Base-by-base conservation (phyloP, 805 yeast species). In the Zygotorulaspora florentina region DNA sequence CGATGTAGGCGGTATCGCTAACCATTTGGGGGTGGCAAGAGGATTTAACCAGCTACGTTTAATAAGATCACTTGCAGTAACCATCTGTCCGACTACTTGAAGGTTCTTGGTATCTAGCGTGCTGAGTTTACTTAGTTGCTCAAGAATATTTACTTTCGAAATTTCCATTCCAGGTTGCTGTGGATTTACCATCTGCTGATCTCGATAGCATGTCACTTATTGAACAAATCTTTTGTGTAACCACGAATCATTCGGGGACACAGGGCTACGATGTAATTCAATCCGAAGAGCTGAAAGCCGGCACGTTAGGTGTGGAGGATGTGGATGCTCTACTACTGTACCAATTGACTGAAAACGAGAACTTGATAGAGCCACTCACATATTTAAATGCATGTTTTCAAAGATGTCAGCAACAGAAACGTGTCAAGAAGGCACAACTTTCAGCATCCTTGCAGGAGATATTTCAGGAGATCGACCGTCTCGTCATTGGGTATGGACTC, bases 401-500 rank as follows among this genome's bases (percentile, higher is more conserved):
- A 29, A 55, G 64, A n/a, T 59, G 59, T 37, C 65, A 61, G 37
- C 58, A 55, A 29, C 57, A 48, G 33, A 80, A 70, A 56, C 69
- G 83, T 51, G 47, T 71, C 65, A 70, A 47, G 60, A 66, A 38
- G 74, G 73, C 54, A 73, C 74, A 47, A 61, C 69, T 3, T 46
- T 65, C 66, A 43, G 61, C 62, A 1, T 77, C 79, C 48, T 30
- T 68, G 2, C 47, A 42, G 18, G 57, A 55, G 5, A 46, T 79
- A 6, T 64, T 80, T 41, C 70, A 73, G 45, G 80, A 79, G 47
- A 66, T 77, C 18, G 72, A 76, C 38, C 43, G 62, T 39, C 44
- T 60, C 27, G 57, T 62, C 8, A 54, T 63, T 11, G 80, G 85
- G 20, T 86, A 81, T 63, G 88, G 87, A 0, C 68, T 82, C 25